Conservation (phyloP, 192 early-diverging fungal genomes). For the Gryganskiella cystojenkinii region DNA sequence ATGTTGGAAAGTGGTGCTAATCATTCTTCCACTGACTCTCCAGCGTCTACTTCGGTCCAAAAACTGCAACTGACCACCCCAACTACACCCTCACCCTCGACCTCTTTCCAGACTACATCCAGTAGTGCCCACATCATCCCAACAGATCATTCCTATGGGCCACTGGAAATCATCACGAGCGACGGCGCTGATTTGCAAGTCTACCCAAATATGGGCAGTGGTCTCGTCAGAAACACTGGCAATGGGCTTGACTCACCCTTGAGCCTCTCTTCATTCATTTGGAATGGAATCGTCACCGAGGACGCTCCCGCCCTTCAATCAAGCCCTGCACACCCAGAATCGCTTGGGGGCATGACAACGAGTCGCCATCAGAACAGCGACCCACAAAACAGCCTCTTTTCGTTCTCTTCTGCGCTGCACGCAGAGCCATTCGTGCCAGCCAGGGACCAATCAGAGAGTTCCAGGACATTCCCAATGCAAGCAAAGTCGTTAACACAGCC, state of each 20-base stretch:
- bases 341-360: slow-evolving; percentile 4
- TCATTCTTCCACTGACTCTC: too few species aligned
- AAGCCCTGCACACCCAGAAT: neutral
- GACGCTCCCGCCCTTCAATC: neutral
- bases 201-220: neutral
- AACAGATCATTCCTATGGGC: slow-evolving; percentile 12
- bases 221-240: neutral
- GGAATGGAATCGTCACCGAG: slow-evolving; percentile 18
- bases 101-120: neutral
- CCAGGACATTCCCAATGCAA: too few species aligned
- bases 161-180: neutral
- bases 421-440: slow-evolving; percentile 34
- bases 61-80: neutral
- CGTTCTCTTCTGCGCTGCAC: slow-evolving; percentile 17
- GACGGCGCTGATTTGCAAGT: neutral
- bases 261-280: slow-evolving; percentile 33
- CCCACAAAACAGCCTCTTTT: slow-evolving; percentile 7
- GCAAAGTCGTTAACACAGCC: too few species aligned
- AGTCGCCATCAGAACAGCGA: neutral
- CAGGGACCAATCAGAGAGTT: neutral
- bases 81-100: slow-evolving; percentile 13
- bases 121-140: neutral
- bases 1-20: too few species aligned
- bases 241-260: slow-evolving; percentile 28
- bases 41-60: too few species aligned